Evolutionary conservation across 768 basidiomycete species (phyloP), one percentile per base, ranked within the genome.

Genomic region (Trametes coccinea): DNA sequence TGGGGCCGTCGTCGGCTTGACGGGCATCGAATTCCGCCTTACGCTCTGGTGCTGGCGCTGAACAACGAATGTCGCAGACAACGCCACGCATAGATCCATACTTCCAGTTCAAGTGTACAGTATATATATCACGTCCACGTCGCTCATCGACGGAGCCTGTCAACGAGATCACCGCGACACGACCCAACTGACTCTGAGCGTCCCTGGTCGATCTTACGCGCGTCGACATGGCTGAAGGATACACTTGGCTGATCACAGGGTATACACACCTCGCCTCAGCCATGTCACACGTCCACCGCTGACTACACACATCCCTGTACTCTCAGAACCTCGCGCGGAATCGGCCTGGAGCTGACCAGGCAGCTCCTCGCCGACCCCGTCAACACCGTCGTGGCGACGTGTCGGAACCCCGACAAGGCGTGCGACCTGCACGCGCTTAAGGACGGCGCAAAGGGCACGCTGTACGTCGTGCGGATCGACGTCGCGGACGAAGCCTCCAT

Each of bases 381-480:
- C 4, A 72, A 67, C 56, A 56, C 64, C 34, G 67, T 76, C 47
- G 69, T 76, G 53, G 75, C 74, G 1, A 66, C 73, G 2, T 75
- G 72, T 56, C 67, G 73, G 3, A 71, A 61, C 44, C 72, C 74
- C 1, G 61, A 66, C 33, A 52, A 40, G 1, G 72, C 74, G 1
- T 60, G 22, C 2, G 64, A 53, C 0, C 65, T 74, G 22, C 45
- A 68, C 27, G 67, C 67, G 7, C 66, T 75, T 22, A 57, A 56
- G 17, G 50, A 53, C 27, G 53, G 54, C 27, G 69, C 72, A 10
- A 58, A 66, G 47, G 76, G 73, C 9, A 68, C 53, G 3, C 66
- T 79, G 3, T 72, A 78, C 56, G 60, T 78, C 46, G 55, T 76
- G 10, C 46, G 63, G 34, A 66, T 78, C n/a, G 76, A 78, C 53